A percentile compares a stretch with the other conserved stretches of the same genome.
Conservation (phyloP, 371 early-diverging fungal genomes). For the Mucor irregularis region DNA sequence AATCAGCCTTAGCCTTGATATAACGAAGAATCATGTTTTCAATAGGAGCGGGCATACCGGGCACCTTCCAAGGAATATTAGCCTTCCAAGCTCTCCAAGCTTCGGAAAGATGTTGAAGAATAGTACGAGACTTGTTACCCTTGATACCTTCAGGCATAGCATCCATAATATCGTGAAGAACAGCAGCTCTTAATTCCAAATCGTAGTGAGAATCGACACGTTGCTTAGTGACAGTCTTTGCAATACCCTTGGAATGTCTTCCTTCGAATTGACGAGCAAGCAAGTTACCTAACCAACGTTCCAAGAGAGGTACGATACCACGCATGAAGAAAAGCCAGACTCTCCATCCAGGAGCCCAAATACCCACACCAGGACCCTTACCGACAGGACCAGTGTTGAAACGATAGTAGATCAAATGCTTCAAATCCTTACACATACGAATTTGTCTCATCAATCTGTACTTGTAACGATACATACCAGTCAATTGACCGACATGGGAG, state of each 20-base stretch:
- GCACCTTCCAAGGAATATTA: constrained; percentile 98
- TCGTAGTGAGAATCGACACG: constrained; percentile 98
- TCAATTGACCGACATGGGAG: constrained; percentile 98
- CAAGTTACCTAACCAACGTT: constrained; percentile 97
- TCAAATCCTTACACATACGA: constrained; percentile 94
- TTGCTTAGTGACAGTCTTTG: constrained; percentile 98
- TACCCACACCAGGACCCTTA: constrained; percentile 96
- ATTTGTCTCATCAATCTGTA: constrained; percentile 98
- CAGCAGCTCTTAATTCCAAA: constrained; percentile 95
- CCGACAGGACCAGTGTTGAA: constrained; percentile 97
- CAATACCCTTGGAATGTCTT: constrained; percentile 95
- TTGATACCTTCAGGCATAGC: constrained; percentile 99
- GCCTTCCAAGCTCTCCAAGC: constrained; percentile 99
- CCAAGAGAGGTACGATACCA: constrained; percentile 96
- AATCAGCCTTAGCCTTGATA: constrained; percentile 98
- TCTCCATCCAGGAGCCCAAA: constrained; percentile 99
- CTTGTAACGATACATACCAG: constrained; percentile 99
- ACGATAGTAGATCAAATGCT: constrained; percentile 93
- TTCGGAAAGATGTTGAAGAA: constrained; percentile 97
- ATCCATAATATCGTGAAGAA: constrained; percentile 96
- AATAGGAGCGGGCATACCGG: constrained; percentile 95
- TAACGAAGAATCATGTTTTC: constrained; percentile 98
- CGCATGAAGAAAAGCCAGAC: constrained; percentile 99
- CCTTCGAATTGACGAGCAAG: constrained; percentile 99
- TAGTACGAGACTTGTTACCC: constrained; percentile 93